phyloP scores from a whole-genome alignment of 1,139 yeast species.

The Eremothecium gossypii region DNA sequence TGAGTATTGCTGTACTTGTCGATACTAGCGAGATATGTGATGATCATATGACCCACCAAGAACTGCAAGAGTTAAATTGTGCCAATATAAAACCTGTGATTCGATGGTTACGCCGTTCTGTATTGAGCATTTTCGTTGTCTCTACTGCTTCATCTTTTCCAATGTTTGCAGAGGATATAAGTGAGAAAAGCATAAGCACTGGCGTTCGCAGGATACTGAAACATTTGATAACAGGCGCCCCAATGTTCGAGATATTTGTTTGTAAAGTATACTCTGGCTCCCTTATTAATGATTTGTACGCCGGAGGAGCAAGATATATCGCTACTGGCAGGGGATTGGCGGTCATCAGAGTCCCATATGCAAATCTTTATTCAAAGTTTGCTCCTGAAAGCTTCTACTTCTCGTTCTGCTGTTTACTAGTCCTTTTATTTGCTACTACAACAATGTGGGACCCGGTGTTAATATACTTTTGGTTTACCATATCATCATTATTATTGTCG shows the following conservation, averaged over 20 bases:
- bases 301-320: slow-evolving; percentile 73
- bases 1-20: slow-evolving; percentile 57
- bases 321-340: slow-evolving; percentile 73
- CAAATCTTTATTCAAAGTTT: slow-evolving; percentile 57
- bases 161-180: slow-evolving; percentile 59
- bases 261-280: slow-evolving; percentile 65
- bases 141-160: slow-evolving; percentile 68
- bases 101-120: slow-evolving; percentile 69
- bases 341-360: slow-evolving; percentile 64
- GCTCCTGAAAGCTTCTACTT: slow-evolving; percentile 64
- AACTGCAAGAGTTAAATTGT: slow-evolving; percentile 57
- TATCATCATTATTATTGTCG: slow-evolving; percentile 55
- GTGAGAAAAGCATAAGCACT: slow-evolving; percentile 65
- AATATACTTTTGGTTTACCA: slow-evolving; percentile 66
- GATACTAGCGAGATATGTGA: slow-evolving; percentile 59
- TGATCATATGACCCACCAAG: slow-evolving; percentile 51
- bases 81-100: slow-evolving; percentile 57
- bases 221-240: slow-evolving; percentile 56
- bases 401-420: slow-evolving; percentile 55
- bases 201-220: slow-evolving; percentile 56
- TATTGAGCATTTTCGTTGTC: slow-evolving; percentile 62
- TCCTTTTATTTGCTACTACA: slow-evolving; percentile 56
- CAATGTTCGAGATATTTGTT: slow-evolving; percentile 65
- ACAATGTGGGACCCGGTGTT: slow-evolving; percentile 67
- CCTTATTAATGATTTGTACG: slow-evolving; percentile 53